Evolutionary conservation across 192 early-diverging fungal species (phyloP), one percentile per base, ranked within the genome.

Genomic region (Mortierella antarctica): DNA sequence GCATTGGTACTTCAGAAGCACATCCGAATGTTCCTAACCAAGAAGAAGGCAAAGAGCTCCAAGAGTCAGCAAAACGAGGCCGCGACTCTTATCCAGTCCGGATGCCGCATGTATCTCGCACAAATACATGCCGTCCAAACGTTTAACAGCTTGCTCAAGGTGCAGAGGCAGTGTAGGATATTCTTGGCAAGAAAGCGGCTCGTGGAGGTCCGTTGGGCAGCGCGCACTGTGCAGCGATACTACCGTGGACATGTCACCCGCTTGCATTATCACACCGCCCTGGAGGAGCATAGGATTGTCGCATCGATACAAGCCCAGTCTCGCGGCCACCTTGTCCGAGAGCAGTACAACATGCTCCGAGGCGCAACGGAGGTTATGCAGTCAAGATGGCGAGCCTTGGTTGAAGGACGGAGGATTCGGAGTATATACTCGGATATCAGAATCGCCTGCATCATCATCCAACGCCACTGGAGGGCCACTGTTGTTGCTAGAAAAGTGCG

Each of bases 81-180:
- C 1, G 82, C 73, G 14, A 5, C 71, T 9, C 18, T 71, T 18
- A 83, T 83, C 50, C 82, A 83, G 53, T 76, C 71, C 10, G 68
- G 73, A 13, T 83, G 74, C 61, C 82, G 82, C 15, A 62, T 61
- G 39, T 74, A 76, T 41, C 63, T 74, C 41, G 82, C 73, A 2
- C 82, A 72, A 23, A 52, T 10, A 4, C 68, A 54, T 1, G 69
- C 69, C 12, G 55, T 83, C 21, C 54, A 64, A 2, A 67, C 41
- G 40, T 42, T 76, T 49, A 54, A 71, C 39, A 57, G 23, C 5
- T 63, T 60, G 13, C 52, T 74, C 40, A 48, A 6, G 12, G 14
- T 83, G 17, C 82, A 83, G 49, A 68, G 57, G 0, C 64, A 71
- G 17, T 72, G 67, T 47, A 55, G 73, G 8, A 62, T 23, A 0